These are phyloP conservation scores for sorghum (Sorghum bicolor) DNA, from an alignment of 176 grass and related monocot species.

Conservation along the genomic window Sorghum_bicolor_NCBIv3 NC_012878.2:56893001-56893500, in stretches of 20 bases:
- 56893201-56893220: background rate
- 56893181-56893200: background rate
- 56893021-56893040: background rate
- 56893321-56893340: background rate
- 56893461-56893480: slow-evolving; percentile 57
- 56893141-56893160: background rate
- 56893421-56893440: slow-evolving; percentile 69
- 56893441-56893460: slow-evolving; percentile 74
- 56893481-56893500: background rate
- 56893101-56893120: background rate
- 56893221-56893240: background rate
- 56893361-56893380: background rate
- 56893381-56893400: background rate
- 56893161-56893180: background rate
- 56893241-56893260: background rate
- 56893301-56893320: background rate
- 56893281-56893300: background rate
- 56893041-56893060: background rate
- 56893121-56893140: background rate
- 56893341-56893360: background rate
- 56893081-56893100: background rate
- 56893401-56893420: slow-evolving; percentile 52
- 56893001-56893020: background rate
- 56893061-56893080: background rate
- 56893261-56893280: background rate